Evolutionary conservation across 2,329 filamentous ascomycete species (phyloP).

Genomic region (Thermoascus crustaceus): DNA sequence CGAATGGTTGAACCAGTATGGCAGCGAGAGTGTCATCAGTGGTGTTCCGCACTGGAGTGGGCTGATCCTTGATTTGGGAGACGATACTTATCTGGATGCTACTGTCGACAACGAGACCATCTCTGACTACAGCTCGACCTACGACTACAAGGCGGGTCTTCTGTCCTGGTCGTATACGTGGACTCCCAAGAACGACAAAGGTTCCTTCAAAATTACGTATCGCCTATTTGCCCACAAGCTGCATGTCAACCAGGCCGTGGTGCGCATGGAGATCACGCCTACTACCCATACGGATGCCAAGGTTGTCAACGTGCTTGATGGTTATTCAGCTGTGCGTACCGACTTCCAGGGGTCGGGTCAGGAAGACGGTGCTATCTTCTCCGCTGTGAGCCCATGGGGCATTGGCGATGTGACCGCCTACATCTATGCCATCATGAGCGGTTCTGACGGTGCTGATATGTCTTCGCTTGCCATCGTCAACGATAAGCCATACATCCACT

Average conservation of each 20-base stretch:
- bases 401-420: constrained; percentile 57
- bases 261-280: constrained; percentile 53
- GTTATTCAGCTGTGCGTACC: constrained; percentile 58
- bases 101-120: constrained; percentile 52
- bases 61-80: constrained; percentile 49
- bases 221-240: constrained; percentile 59
- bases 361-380: constrained; percentile 52
- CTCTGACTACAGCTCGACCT: constrained; percentile 51
- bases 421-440: constrained; percentile 40
- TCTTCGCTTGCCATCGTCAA: constrained; percentile 37
- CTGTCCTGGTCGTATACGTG: constrained; percentile 60
- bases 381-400: constrained; percentile 56
- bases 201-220: constrained; percentile 53
- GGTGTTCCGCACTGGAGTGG: constrained; percentile 63
- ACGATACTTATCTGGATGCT: constrained; percentile 50
- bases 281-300: constrained; percentile 46
- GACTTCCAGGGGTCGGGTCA: constrained; percentile 50
- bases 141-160: constrained; percentile 56
- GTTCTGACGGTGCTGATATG: constrained; percentile 32
- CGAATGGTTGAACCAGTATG: constrained; percentile 60
- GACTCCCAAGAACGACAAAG: constrained; percentile 44
- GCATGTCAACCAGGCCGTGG: constrained; percentile 52
- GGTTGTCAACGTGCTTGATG: constrained; percentile 60
- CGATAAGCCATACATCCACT: constrained; percentile 42
- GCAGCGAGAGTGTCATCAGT: constrained; percentile 61